Evolutionary conservation across 352 stramenopile genomes (phyloP).

Genomic region (Blastocystis sp.): DNA sequence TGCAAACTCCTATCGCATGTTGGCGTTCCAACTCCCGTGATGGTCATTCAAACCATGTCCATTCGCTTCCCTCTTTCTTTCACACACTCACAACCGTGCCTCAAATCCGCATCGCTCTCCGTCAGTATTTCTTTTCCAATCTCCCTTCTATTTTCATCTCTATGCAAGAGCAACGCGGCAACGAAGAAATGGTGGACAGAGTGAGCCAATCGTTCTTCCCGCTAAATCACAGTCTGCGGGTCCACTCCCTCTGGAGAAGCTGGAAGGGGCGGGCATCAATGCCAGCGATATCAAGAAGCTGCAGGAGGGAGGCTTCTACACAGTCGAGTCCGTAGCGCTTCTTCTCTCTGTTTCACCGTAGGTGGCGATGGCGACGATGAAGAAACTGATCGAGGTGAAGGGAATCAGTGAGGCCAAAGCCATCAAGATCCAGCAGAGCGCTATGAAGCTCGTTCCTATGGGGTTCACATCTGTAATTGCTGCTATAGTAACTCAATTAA

Average conservation of each 20-base stretch:
- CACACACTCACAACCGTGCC: background rate
- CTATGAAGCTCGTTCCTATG: conserved; percentile 92
- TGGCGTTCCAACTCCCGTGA: too few relatives aligned
- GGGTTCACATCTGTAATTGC: conserved; percentile 98
- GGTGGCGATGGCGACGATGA: conserved; percentile 91
- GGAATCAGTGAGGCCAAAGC: too few relatives aligned
- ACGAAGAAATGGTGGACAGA: background rate
- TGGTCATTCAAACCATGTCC: too few relatives aligned
- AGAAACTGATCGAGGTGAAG: conserved; percentile 81
- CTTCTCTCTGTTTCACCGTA: background rate
- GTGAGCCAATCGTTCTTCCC: background rate
- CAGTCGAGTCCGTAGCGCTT: conserved; percentile 87
- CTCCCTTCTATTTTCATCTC: background rate
- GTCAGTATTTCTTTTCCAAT: background rate
- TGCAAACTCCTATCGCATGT: too few relatives aligned
- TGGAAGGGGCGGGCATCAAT: conserved; percentile 76
- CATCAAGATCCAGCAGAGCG: too few relatives aligned
- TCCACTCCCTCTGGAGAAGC: conserved; percentile 72
- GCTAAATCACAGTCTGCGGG: conserved; percentile 44
- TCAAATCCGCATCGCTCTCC: background rate
- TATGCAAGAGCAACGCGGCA: conserved; percentile 21
- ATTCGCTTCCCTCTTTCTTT: background rate
- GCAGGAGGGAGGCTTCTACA: conserved; percentile 92
- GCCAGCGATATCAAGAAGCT: conserved; percentile 96
- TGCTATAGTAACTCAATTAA: too few relatives aligned